These are phyloP conservation scores for Quillaja saponaria DNA, from an alignment of 306 rosid species.

Conservation along the genomic window DNA sequence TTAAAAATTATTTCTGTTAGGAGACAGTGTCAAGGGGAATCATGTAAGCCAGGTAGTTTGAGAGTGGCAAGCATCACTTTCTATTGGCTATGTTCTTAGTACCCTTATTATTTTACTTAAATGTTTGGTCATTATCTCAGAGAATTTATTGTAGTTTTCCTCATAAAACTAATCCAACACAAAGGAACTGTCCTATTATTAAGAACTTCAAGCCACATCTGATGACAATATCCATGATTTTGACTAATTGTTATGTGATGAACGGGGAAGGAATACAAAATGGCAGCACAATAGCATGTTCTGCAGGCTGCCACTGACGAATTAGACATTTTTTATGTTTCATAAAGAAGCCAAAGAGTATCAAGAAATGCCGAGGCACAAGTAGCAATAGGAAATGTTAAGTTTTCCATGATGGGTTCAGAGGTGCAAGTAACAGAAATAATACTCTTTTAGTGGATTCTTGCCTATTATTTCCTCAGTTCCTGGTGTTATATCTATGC, in stretches of 20 bases:
- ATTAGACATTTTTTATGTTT: conserved; percentile 25
- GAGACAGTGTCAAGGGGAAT: conserved; percentile 50
- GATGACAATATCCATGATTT: conserved; percentile 22
- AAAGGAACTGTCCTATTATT: conserved; percentile 6
- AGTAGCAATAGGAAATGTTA: not conserved
- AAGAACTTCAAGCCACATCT: conserved; percentile 24
- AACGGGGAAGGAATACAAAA: conserved; percentile 32
- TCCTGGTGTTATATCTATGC: not conserved
- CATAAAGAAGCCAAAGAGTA: conserved; percentile 4
- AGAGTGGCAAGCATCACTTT: conserved; percentile 44
- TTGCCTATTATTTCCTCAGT: not conserved
- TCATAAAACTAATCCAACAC: conserved; percentile 23
- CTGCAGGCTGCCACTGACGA: conserved; percentile 25
- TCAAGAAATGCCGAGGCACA: conserved; percentile 19
- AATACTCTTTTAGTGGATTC: not conserved
- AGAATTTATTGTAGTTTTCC: not conserved
- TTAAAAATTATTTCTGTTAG: conserved; percentile 38
- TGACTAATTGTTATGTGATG: conserved; percentile 26
- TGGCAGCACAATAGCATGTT: conserved; percentile 34
- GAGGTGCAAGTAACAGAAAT: too few species aligned
- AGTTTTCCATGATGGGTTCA: not conserved
- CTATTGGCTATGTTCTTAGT: conserved; percentile 38
- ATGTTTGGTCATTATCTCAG: conserved; percentile 12
- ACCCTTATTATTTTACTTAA: conserved; percentile 19
- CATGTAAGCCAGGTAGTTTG: conserved; percentile 62